These are phyloP conservation scores for Skeletonema marinoi DNA, from an alignment of 108 stramenopile species.

Conservation along the genomic window DNA sequence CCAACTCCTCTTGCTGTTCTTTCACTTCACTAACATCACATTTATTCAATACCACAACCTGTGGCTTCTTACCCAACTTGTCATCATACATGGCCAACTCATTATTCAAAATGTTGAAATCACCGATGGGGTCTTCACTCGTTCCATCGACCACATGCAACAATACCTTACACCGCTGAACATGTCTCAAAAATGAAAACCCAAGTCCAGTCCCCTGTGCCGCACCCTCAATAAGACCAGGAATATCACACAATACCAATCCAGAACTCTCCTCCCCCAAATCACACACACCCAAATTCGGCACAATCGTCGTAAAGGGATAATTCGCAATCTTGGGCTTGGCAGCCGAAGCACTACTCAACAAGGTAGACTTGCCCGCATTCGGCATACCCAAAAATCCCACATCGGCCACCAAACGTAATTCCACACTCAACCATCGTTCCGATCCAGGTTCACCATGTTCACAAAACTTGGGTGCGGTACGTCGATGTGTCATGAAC, in stretches of 20 bases:
- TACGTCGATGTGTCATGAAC: slow-evolving; percentile 84
- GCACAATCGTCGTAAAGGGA: slow-evolving; percentile 97
- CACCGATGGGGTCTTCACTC: slow-evolving; percentile 90
- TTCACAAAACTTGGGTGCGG: slow-evolving; percentile 90
- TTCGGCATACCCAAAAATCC: slow-evolving; percentile 97
- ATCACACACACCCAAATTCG: slow-evolving; percentile 95
- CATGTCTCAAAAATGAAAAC: slow-evolving; percentile 88
- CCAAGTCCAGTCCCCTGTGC: slow-evolving; percentile 87
- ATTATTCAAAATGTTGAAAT: slow-evolving; percentile 91
- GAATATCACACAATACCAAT: slow-evolving; percentile 93
- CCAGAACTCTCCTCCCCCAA: slow-evolving; percentile 81
- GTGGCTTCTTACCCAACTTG: slow-evolving; percentile 87
- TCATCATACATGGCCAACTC: slow-evolving; percentile 89
- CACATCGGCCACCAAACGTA: slow-evolving; percentile 96
- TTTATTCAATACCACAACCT: slow-evolving; percentile 96
- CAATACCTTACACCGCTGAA: slow-evolving; percentile 90
- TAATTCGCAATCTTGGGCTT: slow-evolving; percentile 97
- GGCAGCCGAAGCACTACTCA: slow-evolving; percentile 87
- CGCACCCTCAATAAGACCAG: slow-evolving; percentile 92
- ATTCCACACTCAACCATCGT: slow-evolving; percentile 89
- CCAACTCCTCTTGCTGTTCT: slow-evolving; percentile 68
- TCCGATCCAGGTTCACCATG: slow-evolving; percentile 88
- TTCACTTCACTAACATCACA: slow-evolving; percentile 88
- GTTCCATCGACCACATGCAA: slow-evolving; percentile 96
- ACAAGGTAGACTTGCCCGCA: slow-evolving; percentile 96